phyloP scores from a whole-genome alignment of 2,329 filamentous ascomycete species.

The Geoglossum cookeanum region DNA sequence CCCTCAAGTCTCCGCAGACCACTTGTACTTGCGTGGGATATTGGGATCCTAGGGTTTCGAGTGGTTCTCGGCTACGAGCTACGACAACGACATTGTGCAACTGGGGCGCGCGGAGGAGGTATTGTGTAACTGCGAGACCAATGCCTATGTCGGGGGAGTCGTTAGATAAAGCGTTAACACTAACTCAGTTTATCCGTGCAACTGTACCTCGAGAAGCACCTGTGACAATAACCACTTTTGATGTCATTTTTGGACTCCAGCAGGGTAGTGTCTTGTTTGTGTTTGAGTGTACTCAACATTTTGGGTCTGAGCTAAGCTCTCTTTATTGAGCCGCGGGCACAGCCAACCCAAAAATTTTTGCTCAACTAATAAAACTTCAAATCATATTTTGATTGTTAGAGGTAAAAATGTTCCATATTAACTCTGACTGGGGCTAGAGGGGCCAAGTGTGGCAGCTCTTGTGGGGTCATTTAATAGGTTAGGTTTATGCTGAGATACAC shows the following conservation, averaged over 20 bases:
- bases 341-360: neutral
- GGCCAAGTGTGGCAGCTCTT: neutral
- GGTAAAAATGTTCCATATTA: constrained; percentile 19
- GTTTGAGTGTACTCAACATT: no score
- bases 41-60: constrained; percentile 32
- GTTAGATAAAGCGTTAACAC: neutral
- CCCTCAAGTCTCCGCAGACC: constrained; percentile 36
- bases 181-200: neutral
- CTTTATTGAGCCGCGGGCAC: neutral
- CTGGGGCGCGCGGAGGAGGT: constrained; percentile 31
- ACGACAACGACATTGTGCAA: constrained; percentile 37
- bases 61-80: constrained; percentile 34
- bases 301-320: neutral
- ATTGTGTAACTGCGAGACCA: constrained; percentile 39
- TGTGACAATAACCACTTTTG: constrained; percentile 34
- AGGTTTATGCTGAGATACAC: neutral
- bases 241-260: neutral
- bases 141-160: constrained; percentile 27
- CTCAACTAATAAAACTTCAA: no score
- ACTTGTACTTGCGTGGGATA: constrained; percentile 36
- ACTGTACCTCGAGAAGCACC: constrained; percentile 40
- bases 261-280: neutral
- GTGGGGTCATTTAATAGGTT: neutral
- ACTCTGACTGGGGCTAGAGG: constrained; percentile 8
- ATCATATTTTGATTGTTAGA: no score